Evolutionary conservation across 495 filamentous ascomycete genomes (phyloP), one percentile per base, ranked within the genome.

Genomic region (Neurospora sp.): DNA sequence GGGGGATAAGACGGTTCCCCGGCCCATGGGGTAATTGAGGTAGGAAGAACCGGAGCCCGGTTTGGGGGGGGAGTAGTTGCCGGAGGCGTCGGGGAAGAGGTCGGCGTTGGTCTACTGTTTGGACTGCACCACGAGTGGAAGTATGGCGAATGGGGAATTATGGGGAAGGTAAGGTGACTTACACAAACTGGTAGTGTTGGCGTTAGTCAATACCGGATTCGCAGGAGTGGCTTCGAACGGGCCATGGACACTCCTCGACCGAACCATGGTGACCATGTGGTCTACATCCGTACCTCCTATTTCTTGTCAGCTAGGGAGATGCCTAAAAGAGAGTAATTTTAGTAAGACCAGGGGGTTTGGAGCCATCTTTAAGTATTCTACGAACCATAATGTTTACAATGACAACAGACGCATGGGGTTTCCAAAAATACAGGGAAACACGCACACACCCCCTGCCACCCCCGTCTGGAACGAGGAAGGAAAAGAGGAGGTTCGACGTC

Each of bases 151-250:
- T n/a, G n/a, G n/a, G n/a, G n/a, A n/a, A n/a, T n/a, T n/a, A n/a
- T n/a, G n/a, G n/a, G n/a, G n/a, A n/a, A n/a, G n/a, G n/a, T n/a
- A n/a, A 27, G 61, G 68, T 22, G 3, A 65, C 80, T 74, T 74
- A 82, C 81, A 85, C 72, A 83, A 84, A 37, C 79, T 77, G 1
- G 80, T 83, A 0, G 85, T 89, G 69, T 87, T 86, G 7, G 81
- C 77, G 68, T 86, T 87, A 3, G 84, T 86, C n/a, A 89, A 75
- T 7, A 90, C 77, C 0, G 89, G 89, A 70, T 90, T 90, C 0
- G 45, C 39, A 0, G 83, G 80, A 71, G 85, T 82, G 8, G 80
- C 76, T 71, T 88, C 86, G 77, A 87, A 91, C 0, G 89, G 90
- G 2, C 89, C 90, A 8, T 89, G n/a, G n/a, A n/a, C n/a, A n/a